These are phyloP conservation scores for Chrysanthemum seticuspe DNA, from an alignment of 129 eudicot genomes.

Conservation along the genomic window DNA sequence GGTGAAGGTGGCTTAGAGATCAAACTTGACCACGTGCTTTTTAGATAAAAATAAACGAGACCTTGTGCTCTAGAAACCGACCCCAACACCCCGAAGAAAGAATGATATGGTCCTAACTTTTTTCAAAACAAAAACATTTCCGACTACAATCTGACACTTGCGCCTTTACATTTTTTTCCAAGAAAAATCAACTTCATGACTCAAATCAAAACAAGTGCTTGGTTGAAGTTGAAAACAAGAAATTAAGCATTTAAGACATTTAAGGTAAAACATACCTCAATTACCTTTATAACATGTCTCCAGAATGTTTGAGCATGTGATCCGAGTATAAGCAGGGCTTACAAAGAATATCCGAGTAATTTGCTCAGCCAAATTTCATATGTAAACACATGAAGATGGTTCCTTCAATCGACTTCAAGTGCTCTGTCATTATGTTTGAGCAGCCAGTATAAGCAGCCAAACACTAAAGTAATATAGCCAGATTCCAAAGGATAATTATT, in stretches of 20 bases:
- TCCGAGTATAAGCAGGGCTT: conserved; percentile 41
- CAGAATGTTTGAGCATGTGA: conserved; percentile 28
- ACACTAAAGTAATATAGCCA: conserved; percentile 33
- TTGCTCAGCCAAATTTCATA: conserved; percentile 31
- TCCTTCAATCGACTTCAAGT: conserved; percentile 46
- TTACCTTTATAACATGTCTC: conserved; percentile 37
- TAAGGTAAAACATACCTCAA: conserved; percentile 53
- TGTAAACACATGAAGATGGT: conserved; percentile 16
- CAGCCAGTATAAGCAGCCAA: conserved; percentile 44
- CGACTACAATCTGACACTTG: conserved; percentile 13
- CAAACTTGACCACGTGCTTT: background rate
- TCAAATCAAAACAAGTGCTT: background rate
- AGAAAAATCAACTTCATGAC: background rate
- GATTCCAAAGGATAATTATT: conserved; percentile 37
- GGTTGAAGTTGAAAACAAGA: background rate
- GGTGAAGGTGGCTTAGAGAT: background rate
- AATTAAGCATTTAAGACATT: conserved; percentile 24
- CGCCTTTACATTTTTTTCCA: background rate
- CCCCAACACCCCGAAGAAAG: background rate
- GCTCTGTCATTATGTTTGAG: conserved; percentile 22
- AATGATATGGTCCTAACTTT: background rate
- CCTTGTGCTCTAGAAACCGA: background rate
- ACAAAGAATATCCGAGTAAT: conserved; percentile 20
- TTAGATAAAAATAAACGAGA: too few species aligned
- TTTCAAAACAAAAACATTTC: background rate